phyloP scores from a whole-genome alignment of 441 rosid genomes.

The Geranium incanum region DNA sequence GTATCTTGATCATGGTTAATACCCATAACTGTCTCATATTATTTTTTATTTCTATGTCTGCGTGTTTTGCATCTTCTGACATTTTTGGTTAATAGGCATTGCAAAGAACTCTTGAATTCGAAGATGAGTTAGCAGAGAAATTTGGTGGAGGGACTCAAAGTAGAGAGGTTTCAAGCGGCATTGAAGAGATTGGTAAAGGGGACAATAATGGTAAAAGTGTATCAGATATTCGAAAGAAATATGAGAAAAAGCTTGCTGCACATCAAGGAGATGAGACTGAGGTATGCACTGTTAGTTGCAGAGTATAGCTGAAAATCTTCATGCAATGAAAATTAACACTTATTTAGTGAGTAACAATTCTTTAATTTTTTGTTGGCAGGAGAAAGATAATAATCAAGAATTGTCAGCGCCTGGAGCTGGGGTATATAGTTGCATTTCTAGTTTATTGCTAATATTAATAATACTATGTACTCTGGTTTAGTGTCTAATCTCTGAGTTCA shows the following conservation, averaged over 20 bases:
- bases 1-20: no score
- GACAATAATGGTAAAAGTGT: slow-evolving; percentile 58
- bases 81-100: slow-evolving; percentile 49
- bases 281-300: slow-evolving; percentile 33
- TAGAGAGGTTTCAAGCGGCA: slow-evolving; percentile 62
- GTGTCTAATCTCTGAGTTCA: not conserved
- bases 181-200: slow-evolving; percentile 74
- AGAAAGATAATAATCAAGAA: slow-evolving; percentile 60
- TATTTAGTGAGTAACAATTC: slow-evolving; percentile 12
- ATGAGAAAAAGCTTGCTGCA: slow-evolving; percentile 86
- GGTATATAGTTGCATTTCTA: slow-evolving; percentile 39
- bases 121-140: slow-evolving; percentile 88
- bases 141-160: slow-evolving; percentile 76
- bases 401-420: slow-evolving; percentile 93
- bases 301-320: slow-evolving; percentile 9
- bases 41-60: no score
- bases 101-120: slow-evolving; percentile 94
- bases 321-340: slow-evolving; percentile 6
- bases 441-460: not conserved
- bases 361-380: slow-evolving; percentile 41
- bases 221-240: slow-evolving; percentile 90
- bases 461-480: slow-evolving; percentile 1
- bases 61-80: not conserved
- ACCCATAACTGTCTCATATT: no score
- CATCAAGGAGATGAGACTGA: slow-evolving; percentile 54